Percentiles rank a stretch among this genome's conserved stretches.
phyloP scores from a whole-genome alignment of 257 asterid species.

The Ophiorrhiza pumila region DNA sequence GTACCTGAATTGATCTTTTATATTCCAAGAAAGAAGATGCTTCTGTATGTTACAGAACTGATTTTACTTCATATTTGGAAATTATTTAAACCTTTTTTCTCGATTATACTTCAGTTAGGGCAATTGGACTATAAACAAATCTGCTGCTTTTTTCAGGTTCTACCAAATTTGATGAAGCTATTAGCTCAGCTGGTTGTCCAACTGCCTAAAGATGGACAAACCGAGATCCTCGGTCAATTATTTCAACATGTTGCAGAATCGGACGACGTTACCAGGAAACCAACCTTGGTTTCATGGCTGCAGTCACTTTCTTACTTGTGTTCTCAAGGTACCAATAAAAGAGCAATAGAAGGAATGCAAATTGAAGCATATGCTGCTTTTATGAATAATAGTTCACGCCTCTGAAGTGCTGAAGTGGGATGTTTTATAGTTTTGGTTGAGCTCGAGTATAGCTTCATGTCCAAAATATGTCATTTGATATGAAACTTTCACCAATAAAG shows the following conservation, averaged over 20 bases:
- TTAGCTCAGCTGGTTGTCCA: constrained; percentile 59
- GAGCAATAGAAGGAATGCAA: constrained; percentile 6
- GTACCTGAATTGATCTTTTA: neutral
- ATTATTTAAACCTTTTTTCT: no score
- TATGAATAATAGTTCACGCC: no score
- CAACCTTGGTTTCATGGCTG: constrained; percentile 73
- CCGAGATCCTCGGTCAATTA: constrained; percentile 53
- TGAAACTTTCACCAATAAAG: no score
- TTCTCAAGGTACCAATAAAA: constrained; percentile 37
- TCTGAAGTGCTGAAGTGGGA: no score
- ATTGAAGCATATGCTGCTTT: constrained; percentile 16
- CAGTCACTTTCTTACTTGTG: constrained; percentile 77
- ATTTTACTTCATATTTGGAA: no score
- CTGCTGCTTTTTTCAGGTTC: constrained; percentile 46
- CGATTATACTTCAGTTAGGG: constrained; percentile 60
- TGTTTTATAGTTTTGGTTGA: no score
- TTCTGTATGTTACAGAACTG: no score
- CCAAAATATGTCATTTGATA: no score
- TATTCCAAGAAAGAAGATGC: constrained; percentile 35
- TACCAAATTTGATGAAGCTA: constrained; percentile 67
- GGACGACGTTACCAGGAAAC: constrained; percentile 81
- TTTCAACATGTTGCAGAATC: constrained; percentile 78
- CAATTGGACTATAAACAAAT: neutral
- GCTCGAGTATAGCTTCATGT: no score
- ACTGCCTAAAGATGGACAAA: constrained; percentile 54